These are phyloP conservation scores for Fusarium sp. DNA, from an alignment of 2,329 filamentous ascomycete genomes.

Conservation along the genomic window DNA sequence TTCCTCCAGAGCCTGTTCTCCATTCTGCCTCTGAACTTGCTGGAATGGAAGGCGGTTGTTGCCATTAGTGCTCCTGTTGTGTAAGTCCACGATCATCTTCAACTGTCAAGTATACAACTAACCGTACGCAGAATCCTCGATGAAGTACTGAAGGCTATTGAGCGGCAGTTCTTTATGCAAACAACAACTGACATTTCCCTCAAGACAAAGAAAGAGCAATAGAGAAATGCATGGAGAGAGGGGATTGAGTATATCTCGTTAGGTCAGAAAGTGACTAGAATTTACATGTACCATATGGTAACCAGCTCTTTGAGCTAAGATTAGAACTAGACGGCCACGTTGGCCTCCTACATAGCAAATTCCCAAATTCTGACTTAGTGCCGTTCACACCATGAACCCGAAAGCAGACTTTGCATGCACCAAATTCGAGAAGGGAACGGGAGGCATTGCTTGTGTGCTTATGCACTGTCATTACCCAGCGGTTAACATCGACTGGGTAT, in stretches of 20 bases:
- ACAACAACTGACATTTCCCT: conserved; percentile 52
- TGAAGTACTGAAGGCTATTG: conserved; percentile 80
- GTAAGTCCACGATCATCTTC: conserved; percentile 62
- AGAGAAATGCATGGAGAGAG: conserved; percentile 43
- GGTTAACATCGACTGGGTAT: conserved; percentile 42
- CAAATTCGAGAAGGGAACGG: background rate
- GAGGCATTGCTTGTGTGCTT: conserved; percentile 27
- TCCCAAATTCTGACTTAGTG: conserved; percentile 17
- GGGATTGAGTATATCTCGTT: conserved; percentile 25
- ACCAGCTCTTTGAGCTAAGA: conserved; percentile 27
- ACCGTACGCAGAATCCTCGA: conserved; percentile 72
- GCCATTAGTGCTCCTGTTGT: conserved; percentile 91
- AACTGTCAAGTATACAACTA: conserved; percentile 24
- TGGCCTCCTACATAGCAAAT: conserved; percentile 29
- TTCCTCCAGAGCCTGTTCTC: conserved; percentile 89
- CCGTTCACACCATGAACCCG: background rate
- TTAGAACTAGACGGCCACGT: conserved; percentile 36
- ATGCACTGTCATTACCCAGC: conserved; percentile 43
- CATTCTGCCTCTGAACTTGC: conserved; percentile 84
- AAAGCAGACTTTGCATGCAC: background rate
- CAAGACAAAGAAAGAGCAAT: conserved; percentile 64
- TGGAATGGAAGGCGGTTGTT: conserved; percentile 92
- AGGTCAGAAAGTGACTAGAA: conserved; percentile 45
- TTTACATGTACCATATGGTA: conserved; percentile 42
- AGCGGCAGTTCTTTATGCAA: conserved; percentile 72